A percentile compares a stretch with the other conserved stretches of the same genome.
Evolutionary conservation across 441 rosid species (phyloP).

Genomic region (Heliophila coronopifolia): DNA sequence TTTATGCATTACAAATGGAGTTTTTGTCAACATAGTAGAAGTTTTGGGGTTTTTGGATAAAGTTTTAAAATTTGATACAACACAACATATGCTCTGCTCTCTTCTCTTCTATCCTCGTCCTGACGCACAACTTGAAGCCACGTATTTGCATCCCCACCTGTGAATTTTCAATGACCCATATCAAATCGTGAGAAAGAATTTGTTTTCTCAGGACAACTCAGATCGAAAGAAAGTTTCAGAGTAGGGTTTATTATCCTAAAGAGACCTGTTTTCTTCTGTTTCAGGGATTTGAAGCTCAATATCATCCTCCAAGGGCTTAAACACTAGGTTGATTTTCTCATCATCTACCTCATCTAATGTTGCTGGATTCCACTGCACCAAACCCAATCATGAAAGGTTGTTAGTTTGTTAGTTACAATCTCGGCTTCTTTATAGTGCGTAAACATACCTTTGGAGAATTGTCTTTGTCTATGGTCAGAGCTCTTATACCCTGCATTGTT

Average conservation of each 20-base stretch:
- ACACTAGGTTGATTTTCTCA: conserved; percentile 46
- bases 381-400: conserved; percentile 7
- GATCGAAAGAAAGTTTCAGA: background rate
- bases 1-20: conserved; percentile 7
- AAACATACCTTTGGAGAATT: conserved; percentile 71
- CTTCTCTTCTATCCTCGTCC: background rate
- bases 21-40: conserved; percentile 9
- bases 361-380: conserved; percentile 69
- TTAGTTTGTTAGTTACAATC: background rate
- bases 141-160: conserved; percentile 88
- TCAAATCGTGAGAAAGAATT: background rate
- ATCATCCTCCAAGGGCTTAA: conserved; percentile 49
- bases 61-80: background rate
- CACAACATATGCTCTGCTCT: conserved; percentile 12
- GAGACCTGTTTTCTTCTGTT: conserved; percentile 53
- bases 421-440: background rate
- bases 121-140: conserved; percentile 41
- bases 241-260: background rate
- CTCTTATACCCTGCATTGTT: conserved; percentile 67
- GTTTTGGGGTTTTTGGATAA: too few species aligned
- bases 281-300: conserved; percentile 70
- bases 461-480: conserved; percentile 82
- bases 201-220: background rate
- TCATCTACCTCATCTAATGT: conserved; percentile 50
- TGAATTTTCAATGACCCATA: conserved; percentile 4